Evolutionary conservation across 192 early-diverging fungal genomes (phyloP), one percentile per base, ranked within the genome.

Genomic region (Linnemannia zychae): DNA sequence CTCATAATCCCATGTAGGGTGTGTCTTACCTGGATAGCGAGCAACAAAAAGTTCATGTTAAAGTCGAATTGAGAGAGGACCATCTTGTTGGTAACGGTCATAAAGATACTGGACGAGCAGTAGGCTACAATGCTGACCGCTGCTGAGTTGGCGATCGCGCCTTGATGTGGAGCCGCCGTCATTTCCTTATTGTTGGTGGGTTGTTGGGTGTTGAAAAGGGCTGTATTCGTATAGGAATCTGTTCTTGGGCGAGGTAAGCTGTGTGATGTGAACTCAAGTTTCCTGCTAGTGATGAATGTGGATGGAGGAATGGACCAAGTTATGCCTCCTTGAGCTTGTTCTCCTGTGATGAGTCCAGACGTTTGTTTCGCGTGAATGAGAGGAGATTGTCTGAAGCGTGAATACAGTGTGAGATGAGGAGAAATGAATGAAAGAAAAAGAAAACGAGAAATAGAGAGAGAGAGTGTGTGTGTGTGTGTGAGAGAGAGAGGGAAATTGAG

Each of bases 11-110:
- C n/a, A n/a, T n/a, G n/a, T n/a, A n/a, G n/a, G n/a, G 15, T 15
- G 20, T 52, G 22, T 18, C 80, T 44, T 71, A 87, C 91, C 91
- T 97, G 96, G 44, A 96, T 89, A 6, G 93, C 88, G 33, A 97
- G 91, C 71, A 97, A 88, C 18, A 97, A 90, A 88, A 96, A 97
- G 78, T 95, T 94, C 94, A 97, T 95, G 75, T 95, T 93, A 78
- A 95, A 96, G 74, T 95, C 91, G 84, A 93, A 96, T n/a, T 90
- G 90, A 67, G 93, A 94, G 24, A 97, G 88, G 31, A 97, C 96
- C 86, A 94, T 92, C 90, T 97, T 97, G 90, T 97, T 97, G 72
- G 95, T 95, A 13, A 97, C 92, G 34, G 96, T 97, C 96, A 97
- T 97, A 66, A 95, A 89, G 68, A 98, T 97, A 72, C 95, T 96